Evolutionary conservation across 2,329 filamentous ascomycete genomes (phyloP), one percentile per base, ranked within the genome.

Genomic region (Ophiocordyceps unilateralis): DNA sequence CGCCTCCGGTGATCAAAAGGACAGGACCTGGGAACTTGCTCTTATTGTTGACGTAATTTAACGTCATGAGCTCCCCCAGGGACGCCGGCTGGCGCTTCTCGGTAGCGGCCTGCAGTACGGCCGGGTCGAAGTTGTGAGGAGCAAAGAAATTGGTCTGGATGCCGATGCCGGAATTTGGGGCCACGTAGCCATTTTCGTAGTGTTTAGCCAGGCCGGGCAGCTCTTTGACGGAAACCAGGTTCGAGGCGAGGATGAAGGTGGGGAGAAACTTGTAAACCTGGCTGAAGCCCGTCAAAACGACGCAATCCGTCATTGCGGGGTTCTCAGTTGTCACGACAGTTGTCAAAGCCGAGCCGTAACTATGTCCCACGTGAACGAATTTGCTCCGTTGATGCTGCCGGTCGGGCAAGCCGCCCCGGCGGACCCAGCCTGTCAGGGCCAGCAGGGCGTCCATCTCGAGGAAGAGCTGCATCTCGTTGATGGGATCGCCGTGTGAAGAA

Each of bases 361-460:
- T 76, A 60, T 82, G 76, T 12, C 77, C 78, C 15, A 78, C 64
- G 53, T 81, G 76, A 9, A 76, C 61, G 21, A 74, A 59, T 51
- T 70, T 67, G 39, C 52, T 45, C 49, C 59, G 65, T 19, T 48
- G 48, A 40, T 55, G 49, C 23, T 53, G 53, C n/a, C 71, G 55
- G 19, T 60, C 57, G 0, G 61, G 53, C 21, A 80, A 58, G 0
- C 52, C 50, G 40, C 69, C 68, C 1, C 55, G 50, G 24, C 70
- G 68, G 2, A 76, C 60, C 47, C 60, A 57, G 11, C 54, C 53
- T 0, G 76, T 80, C 4, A 82, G 58, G 2, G 63, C 60, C 28
- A 63, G 61, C 21, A 81, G 66, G 10, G 73, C 74, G 22, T 69
- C 68, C n/a, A 78, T 58, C 53, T 81, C 74, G 37, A 75, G 64